Percentiles rank a stretch among this genome's conserved stretches.
Conservation (phyloP, 441 rosid species). For the Gossypium gossypioides region DNA sequence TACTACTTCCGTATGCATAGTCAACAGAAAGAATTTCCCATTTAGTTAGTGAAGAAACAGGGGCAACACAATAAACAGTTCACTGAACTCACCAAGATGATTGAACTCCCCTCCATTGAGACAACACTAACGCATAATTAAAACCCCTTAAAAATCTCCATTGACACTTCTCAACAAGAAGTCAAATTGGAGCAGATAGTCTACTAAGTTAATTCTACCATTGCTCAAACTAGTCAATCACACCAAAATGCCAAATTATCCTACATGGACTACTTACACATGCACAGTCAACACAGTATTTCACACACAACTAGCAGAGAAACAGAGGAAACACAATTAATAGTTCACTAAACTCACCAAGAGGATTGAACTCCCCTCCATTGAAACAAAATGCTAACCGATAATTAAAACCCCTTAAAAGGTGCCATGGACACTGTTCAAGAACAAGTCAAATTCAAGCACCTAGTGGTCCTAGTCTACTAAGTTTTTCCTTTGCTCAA, state of each 20-base stretch:
- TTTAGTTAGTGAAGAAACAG: neutral
- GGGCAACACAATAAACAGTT: neutral
- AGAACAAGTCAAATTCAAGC: neutral
- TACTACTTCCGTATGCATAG: neutral
- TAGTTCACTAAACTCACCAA: conserved; percentile 17
- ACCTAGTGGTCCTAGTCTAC: neutral
- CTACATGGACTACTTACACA: too few species aligned
- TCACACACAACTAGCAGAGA: neutral
- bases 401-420: neutral
- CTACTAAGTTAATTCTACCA: neutral
- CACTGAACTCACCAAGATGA: conserved; percentile 32
- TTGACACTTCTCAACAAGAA: too few species aligned
- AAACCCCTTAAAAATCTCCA: too few species aligned
- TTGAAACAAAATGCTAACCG: too few species aligned
- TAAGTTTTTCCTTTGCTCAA: neutral
- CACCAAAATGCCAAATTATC: neutral
- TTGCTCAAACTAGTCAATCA: neutral
- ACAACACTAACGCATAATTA: too few species aligned
- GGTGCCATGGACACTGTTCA: neutral
- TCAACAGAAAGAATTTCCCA: neutral
- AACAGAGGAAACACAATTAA: neutral
- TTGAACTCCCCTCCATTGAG: too few species aligned
- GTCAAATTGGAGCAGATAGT: too few species aligned
- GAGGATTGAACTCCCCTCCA: conserved; percentile 88
- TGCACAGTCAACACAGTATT: neutral